Conservation (phyloP, 257 asterid genomes). For the Nicotiana tabacum region DNA sequence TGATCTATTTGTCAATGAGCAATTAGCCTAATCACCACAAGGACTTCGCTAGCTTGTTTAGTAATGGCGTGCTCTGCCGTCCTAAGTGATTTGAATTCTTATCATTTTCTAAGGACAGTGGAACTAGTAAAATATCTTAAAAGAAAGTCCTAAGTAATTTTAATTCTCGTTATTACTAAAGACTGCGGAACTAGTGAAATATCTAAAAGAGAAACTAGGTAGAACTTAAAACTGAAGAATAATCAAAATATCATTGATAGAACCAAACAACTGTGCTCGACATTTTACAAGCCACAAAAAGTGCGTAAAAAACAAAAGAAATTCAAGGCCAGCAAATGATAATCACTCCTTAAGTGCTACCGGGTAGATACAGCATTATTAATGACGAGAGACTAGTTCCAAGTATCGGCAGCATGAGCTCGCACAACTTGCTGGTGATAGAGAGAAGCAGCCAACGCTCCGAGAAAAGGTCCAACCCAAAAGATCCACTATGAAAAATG, state of each 20-base stretch:
- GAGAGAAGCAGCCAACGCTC: constrained; percentile 13
- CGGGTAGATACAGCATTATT: not conserved
- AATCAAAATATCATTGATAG: not conserved
- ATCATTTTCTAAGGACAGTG: not conserved
- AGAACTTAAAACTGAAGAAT: not conserved
- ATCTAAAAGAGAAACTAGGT: not conserved
- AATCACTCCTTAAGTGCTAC: not conserved
- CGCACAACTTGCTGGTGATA: constrained; percentile 19
- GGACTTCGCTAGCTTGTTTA: not conserved
- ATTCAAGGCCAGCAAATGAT: not conserved
- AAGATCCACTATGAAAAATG: constrained; percentile 14
- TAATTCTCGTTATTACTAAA: not conserved
- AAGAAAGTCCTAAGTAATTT: not conserved
- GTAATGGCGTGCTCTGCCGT: not conserved
- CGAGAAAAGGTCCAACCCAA: constrained; percentile 20
- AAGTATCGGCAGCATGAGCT: constrained; percentile 12
- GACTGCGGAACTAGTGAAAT: not conserved
- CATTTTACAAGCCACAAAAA: not conserved
- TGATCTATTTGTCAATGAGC: not conserved
- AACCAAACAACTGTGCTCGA: not conserved
- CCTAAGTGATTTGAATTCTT: not conserved
- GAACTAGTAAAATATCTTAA: not conserved
- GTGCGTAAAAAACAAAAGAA: not conserved
- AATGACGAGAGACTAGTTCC: not conserved
- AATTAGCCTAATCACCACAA: not conserved